Base-by-base conservation (phyloP, 192 early-diverging fungal genomes). In the Chytriomyces confervae region DNA sequence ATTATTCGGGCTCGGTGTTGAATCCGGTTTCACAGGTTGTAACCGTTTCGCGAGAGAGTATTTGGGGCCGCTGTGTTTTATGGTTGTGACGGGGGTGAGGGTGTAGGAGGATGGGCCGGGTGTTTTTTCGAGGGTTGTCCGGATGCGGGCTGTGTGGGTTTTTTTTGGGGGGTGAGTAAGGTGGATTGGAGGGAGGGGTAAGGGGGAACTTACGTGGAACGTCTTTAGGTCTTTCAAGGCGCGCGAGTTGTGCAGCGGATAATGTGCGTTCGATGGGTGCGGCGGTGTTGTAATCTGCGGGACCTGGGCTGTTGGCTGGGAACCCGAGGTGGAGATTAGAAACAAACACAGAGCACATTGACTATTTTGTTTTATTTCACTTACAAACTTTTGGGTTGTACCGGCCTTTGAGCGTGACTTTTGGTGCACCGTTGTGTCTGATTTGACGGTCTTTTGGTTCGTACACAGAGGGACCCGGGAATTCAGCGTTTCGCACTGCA, bases 381-480 rank as follows among this genome's bases (percentile, higher is more conserved):
- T 3, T 67, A 83, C 79, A 76, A 46, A 76, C 27, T 63, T 70
- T 77, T 6, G 20, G 13, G 2, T 44, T 64, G 73, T 75, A 77
- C 24, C 85, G 51, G 13, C 83, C 80, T 69, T 89, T 89, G 2
- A 89, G 51, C 20, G 84, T 86, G 7, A 82, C 84, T 61, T 86
- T 84, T 7, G 80, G 84, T 3, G 60, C 78, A 51, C 78, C 84
- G 63, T 89, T 89, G 16, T 82, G 79, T 11, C 84, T 76, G 9
- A 89, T 76, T 67, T 89, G 87, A 10, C 87, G 72, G 75, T 86
- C 84, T 68, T 84, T 83, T 47, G 87, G 87, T 57, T 81, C 73
- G 72, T 89, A 86, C 0, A 77, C 76, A 13, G 76, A 81, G 6
- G 87, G 87, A 27, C 87, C 87, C 3, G 87, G 85, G 47, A 73